Base-by-base conservation (phyloP, 306 rosid genomes). In the Quercus cerris region DNA sequence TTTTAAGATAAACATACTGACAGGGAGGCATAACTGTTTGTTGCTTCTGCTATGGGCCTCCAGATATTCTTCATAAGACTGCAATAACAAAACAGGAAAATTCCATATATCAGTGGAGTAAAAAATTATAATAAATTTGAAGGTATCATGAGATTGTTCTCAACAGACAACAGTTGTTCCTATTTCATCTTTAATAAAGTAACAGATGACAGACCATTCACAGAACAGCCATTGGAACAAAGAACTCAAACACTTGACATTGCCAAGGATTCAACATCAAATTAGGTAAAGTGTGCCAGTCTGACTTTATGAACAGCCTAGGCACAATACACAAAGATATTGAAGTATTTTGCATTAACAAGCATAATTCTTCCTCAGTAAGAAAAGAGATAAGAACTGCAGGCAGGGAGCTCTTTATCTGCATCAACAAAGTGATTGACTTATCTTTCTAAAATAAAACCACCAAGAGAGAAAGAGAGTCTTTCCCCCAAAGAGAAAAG, bases 41-140 rank as follows among this genome's bases (percentile, higher is more conserved):
- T 61, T 46, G 71, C 76, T 83, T 83, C 87, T 80, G 81, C 87
- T 71, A 74, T 83, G 84, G 64, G 76, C 84, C 75, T 86, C 85
- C 71, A 86, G 81, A 81, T 86, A 86, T 63, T 86, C 89, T 75
- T 86, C 89, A 62, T 83, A 86, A 22, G 89, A 83, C 89, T 86
- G 85, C 83, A 77, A 62, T 19, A 77, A 80, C 7, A 74, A 57
- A 56, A 62, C 31, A 70, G 56, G 62, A 44, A 69, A 74, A 38
- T 22, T 49, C 15, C 30, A 80, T 10, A 25, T 31, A 80, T 72
- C 64, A 59, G 74, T 27, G 54, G 54, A 49, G 54, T 11, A 13
- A 12, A 49, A 49, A 49, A 49, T 10, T 1, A 49, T 2, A 49
- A 49, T 12, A 11, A 49, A 49, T 49, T 49, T 49, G 14, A 49